Evolutionary conservation across 2,329 filamentous ascomycete genomes (phyloP).

Genomic region (Ophiosphaerella herpotricha): DNA sequence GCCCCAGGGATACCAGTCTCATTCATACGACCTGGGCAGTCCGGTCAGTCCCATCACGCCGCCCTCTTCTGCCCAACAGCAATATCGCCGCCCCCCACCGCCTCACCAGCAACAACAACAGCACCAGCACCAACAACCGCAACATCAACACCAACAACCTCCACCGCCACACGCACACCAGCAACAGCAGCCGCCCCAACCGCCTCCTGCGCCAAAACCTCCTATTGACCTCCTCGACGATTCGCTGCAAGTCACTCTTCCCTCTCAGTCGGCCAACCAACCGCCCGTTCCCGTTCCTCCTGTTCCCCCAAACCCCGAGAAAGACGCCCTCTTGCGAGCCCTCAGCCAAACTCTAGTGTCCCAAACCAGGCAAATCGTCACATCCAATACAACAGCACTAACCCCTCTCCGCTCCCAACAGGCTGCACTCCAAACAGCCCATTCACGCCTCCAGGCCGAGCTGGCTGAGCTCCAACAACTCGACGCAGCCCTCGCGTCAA

Average conservation of each 20-base stretch:
- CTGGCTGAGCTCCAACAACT: slow-evolving; percentile 72
- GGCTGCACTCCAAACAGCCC: slow-evolving; percentile 72
- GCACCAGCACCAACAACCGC: slow-evolving; percentile 20
- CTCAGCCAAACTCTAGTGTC: slow-evolving; percentile 72
- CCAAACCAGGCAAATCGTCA: slow-evolving; percentile 69
- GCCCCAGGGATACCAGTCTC: slow-evolving; percentile 27
- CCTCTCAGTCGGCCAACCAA: slow-evolving; percentile 54
- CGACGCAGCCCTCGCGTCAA: slow-evolving; percentile 71
- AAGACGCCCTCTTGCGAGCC: slow-evolving; percentile 80
- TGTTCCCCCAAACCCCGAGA: slow-evolving; percentile 93
- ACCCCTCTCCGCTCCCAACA: slow-evolving; percentile 79
- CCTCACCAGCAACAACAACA: slow-evolving; percentile 18
- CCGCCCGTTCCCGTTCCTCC: slow-evolving; percentile 70
- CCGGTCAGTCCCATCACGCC: slow-evolving; percentile 46
- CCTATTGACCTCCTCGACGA: slow-evolving; percentile 64
- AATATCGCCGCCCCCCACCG: slow-evolving; percentile 5
- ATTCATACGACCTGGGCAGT: slow-evolving; percentile 34
- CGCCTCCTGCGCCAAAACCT: slow-evolving; percentile 20
- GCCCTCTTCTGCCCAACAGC: not conserved
- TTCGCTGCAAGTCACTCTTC: slow-evolving; percentile 63
- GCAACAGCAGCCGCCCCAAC: slow-evolving; percentile 39
- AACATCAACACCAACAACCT: slow-evolving; percentile 19
- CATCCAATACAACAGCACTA: slow-evolving; percentile 75
- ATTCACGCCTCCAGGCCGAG: slow-evolving; percentile 74
- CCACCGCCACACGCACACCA: slow-evolving; percentile 29